phyloP scores from a whole-genome alignment of 2,329 filamentous ascomycete genomes.

The Shiraia bambusicola region DNA sequence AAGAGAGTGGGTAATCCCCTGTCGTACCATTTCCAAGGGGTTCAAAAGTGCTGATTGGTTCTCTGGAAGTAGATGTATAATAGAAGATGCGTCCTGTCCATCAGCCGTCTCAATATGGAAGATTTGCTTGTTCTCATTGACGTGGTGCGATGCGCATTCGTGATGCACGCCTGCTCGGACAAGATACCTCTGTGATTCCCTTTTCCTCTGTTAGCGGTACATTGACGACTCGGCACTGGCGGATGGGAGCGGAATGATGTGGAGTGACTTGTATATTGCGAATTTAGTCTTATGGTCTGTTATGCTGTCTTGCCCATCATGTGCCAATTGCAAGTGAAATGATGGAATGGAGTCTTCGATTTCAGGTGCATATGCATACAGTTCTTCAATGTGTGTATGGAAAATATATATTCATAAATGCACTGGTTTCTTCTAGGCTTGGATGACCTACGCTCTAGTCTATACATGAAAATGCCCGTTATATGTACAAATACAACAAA shows the following conservation, averaged over 20 bases:
- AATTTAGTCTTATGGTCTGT: slow-evolving; percentile 25
- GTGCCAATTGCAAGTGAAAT: too few relatives aligned
- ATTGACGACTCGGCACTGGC: slow-evolving; percentile 21
- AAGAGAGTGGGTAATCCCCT: slow-evolving; percentile 42
- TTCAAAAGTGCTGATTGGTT: slow-evolving; percentile 44
- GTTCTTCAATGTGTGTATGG: too few relatives aligned
- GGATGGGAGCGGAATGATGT: slow-evolving; percentile 12
- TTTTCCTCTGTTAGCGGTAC: slow-evolving; percentile 31
- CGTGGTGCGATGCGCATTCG: slow-evolving; percentile 13
- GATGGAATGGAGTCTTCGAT: too few relatives aligned
- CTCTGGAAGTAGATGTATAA: slow-evolving; percentile 44
- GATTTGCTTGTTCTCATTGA: slow-evolving; percentile 30
- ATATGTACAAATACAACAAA: neutral
- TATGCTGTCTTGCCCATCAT: neutral
- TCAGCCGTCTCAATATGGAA: slow-evolving; percentile 45
- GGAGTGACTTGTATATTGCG: slow-evolving; percentile 28
- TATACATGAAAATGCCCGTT: slow-evolving; percentile 1
- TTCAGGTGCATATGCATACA: too few relatives aligned
- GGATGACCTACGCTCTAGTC: slow-evolving; percentile 1
- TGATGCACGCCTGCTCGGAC: slow-evolving; percentile 13
- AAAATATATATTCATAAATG: too few relatives aligned
- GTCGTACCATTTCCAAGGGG: slow-evolving; percentile 38
- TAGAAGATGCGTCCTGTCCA: slow-evolving; percentile 44
- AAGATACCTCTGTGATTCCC: slow-evolving; percentile 24
- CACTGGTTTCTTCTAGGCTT: neutral